Base-by-base conservation (phyloP, 768 basidiomycete species). In the Mycena venus region DNA sequence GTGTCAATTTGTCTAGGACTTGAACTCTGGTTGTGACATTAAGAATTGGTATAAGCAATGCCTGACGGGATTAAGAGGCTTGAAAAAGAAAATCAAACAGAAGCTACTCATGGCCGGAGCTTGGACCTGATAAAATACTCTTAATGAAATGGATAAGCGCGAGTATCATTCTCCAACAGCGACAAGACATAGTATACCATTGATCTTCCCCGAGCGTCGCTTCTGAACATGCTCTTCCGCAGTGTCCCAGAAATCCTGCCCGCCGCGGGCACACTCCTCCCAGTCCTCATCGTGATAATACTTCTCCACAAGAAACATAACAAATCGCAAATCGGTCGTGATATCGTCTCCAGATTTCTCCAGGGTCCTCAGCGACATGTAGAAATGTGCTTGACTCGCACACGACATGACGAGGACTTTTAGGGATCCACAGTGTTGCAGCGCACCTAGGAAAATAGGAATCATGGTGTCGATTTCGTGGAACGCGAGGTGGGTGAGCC, bases 401-500 rank as follows among this genome's bases (percentile, higher is more conserved):
- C 60, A 62, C 19, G 60, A 8, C 40, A 62, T n/a, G 17, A 44
- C 60, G 21, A 62, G 60, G 5, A 44, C 60, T 62, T 25, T 1
- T 6, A 62, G 38, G 40, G 25, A 44, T 62, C 19, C 19, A 19
- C 60, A 62, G 60, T 62, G 60, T 11, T 62, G 38, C 60, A 62
- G 40, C 11, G 11, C 5, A 4, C 9, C 11, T 10, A 62, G 9
- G 60, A 62, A 15, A 17, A 62, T 29, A 17, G 60, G 9, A 44
- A 62, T 62, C 60, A 62, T 62, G 23, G 38, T 7, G 60, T 62
- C 60, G 60, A 62, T 8, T 42, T 62, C 60, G 40, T 62, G 60
- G 60, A 62, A 62, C 11, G 6, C 9, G 60, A 62, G 21, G 40
- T 61, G 59, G 3, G 59, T 61, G 21, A 61, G 59, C 23, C 36